phyloP scores from a whole-genome alignment of 2,329 filamentous ascomycete genomes.

The Ilyonectria destructans region DNA sequence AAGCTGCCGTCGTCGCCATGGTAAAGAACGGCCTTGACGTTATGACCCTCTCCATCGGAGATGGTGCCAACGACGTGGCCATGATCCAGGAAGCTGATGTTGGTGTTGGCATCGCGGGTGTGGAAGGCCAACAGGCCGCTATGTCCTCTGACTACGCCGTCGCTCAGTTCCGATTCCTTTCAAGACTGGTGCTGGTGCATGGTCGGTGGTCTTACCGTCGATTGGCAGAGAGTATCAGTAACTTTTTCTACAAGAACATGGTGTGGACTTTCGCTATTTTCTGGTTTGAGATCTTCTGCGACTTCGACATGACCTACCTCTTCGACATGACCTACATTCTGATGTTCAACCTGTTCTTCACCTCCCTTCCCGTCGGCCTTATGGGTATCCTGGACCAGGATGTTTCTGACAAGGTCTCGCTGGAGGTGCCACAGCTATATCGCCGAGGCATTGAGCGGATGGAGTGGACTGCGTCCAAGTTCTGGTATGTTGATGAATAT shows the following conservation, averaged over 20 bases:
- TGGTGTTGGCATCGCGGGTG: constrained; percentile 95
- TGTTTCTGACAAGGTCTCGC: constrained; percentile 92
- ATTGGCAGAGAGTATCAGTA: constrained; percentile 93
- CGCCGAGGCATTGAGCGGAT: constrained; percentile 94
- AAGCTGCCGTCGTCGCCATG: constrained; percentile 96
- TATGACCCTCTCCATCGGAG: constrained; percentile 94
- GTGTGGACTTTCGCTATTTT: constrained; percentile 97
- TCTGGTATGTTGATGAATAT: constrained; percentile 78
- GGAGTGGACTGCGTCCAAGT: constrained; percentile 97
- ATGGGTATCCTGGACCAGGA: constrained; percentile 99
- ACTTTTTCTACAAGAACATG: constrained; percentile 99
- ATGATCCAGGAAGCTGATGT: constrained; percentile 99
- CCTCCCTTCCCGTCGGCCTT: constrained; percentile 92
- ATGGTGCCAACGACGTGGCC: constrained; percentile 95
- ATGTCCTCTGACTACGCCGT: constrained; percentile 98
- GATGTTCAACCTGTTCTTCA: constrained; percentile 97
- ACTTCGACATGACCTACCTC: constrained; percentile 96
- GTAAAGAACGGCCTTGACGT: constrained; percentile 96
- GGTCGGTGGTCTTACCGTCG: constrained; percentile 97
- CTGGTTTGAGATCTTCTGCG: constrained; percentile 97
- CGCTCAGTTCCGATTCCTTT: constrained; percentile 92
- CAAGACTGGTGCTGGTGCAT: constrained; percentile 89
- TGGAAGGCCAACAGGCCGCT: constrained; percentile 91
- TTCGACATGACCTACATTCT: constrained; percentile 99
- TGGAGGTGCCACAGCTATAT: constrained; percentile 96